Conservation (phyloP, 371 early-diverging fungal species). For the Homolaphlyctis polyrhiza region DNA sequence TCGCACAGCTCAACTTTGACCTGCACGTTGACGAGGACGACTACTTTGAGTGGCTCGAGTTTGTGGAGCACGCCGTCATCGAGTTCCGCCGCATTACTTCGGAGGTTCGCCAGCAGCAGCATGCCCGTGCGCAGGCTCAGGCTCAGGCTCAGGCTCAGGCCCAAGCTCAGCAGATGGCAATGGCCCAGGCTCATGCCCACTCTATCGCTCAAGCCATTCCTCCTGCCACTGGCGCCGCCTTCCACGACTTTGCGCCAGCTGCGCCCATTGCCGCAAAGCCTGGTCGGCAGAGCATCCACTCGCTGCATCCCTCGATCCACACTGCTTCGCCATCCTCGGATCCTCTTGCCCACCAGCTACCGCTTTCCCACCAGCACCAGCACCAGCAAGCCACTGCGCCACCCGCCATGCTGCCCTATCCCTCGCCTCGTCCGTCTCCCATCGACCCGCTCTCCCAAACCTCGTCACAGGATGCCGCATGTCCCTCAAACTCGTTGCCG, state of each 20-base stretch:
- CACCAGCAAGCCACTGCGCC: background rate
- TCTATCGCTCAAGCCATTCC: too few relatives aligned
- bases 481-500: too few relatives aligned
- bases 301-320: background rate
- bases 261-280: too few relatives aligned
- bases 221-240: too few relatives aligned
- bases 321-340: background rate
- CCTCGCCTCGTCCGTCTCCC: background rate
- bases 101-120: background rate
- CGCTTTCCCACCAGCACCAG: background rate
- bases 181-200: too few relatives aligned
- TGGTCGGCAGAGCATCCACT: background rate
- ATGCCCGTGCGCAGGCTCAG: background rate
- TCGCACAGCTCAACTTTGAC: slow-evolving; percentile 9
- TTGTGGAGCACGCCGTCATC: background rate
- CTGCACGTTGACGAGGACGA: slow-evolving; percentile 5
- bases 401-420: background rate
- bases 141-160: too few relatives aligned
- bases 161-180: too few relatives aligned
- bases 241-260: too few relatives aligned
- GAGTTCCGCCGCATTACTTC: background rate
- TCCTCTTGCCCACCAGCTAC: background rate
- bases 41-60: slow-evolving; percentile 2
- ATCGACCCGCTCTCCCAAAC: background rate
- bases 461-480: too few relatives aligned